Evolutionary conservation across 192 early-diverging fungal genomes (phyloP).

Genomic region (Cetraspora pellucida): DNA sequence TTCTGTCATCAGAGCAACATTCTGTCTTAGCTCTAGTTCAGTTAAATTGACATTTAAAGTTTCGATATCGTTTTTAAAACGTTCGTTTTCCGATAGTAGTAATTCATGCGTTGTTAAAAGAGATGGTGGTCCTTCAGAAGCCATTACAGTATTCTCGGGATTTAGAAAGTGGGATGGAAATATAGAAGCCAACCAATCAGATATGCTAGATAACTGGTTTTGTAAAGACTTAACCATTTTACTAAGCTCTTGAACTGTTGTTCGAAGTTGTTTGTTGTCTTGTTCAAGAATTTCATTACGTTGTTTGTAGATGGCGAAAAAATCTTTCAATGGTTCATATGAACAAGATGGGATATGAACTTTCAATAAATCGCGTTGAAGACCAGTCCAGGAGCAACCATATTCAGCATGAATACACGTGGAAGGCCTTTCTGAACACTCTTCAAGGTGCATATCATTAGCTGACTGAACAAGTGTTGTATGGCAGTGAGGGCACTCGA

Average conservation of each 20-base stretch:
- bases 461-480: constrained; percentile 43
- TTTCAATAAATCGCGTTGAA: constrained; percentile 37
- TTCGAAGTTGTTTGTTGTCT: constrained; percentile 51
- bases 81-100: constrained; percentile 55
- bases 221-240: constrained; percentile 39
- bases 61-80: constrained; percentile 57
- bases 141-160: background rate
- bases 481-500: constrained; percentile 59
- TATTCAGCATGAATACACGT: constrained; percentile 49
- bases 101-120: constrained; percentile 34
- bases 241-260: constrained; percentile 39
- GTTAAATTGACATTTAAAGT: constrained; percentile 56
- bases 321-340: constrained; percentile 63
- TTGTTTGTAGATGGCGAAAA: constrained; percentile 49
- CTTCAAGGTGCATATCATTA: constrained; percentile 47
- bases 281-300: constrained; percentile 45
- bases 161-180: constrained; percentile 17
- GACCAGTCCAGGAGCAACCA: constrained; percentile 67
- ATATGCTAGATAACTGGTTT: constrained; percentile 37
- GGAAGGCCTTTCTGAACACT: constrained; percentile 48
- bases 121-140: background rate
- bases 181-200: constrained; percentile 40
- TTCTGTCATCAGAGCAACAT: constrained; percentile 70
- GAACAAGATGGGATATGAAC: constrained; percentile 57
- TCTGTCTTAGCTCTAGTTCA: constrained; percentile 67